Evolutionary conservation across 1,139 yeast species (phyloP), one percentile per base, ranked within the genome.

Genomic region (Yarrowia galli): DNA sequence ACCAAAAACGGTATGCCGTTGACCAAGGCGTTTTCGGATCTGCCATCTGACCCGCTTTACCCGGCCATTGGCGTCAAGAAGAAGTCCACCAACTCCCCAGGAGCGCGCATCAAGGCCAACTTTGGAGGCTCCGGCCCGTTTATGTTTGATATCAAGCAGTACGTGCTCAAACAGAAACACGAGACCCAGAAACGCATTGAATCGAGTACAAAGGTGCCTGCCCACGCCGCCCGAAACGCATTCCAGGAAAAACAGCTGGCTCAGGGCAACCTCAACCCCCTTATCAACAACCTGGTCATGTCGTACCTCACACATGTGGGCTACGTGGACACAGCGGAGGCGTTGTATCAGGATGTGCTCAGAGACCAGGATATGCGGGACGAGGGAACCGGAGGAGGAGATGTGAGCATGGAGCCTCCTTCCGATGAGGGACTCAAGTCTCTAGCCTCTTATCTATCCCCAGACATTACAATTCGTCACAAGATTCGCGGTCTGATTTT

Each of bases 241-340:
- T 68, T 54, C 18, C 69, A 66, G 25, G 69, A 67, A 48, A 56
- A 69, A 38, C 51, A 36, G 40, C 45, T 53, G 65, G 36, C 58
- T 25, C 51, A 63, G 65, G 67, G 68, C 16, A 54, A 49, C 63
- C 28, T 67, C 51, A 61, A 61, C 20, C 66, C 66, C 6, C 75
- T 85, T 51, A 77, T 88, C 65, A 87, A 88, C 73, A 78, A 82
- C 25, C 79, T 91, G 71, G 87, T 92, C 4, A 82, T 85, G 68
- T 87, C 88, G 7, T 92, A 91, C 76, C 84, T 92, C 68, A 83
- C 86, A 45, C 89, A 90, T 72, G 87, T 88, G 72, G 97, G 97
- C 0, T 88, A 85, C 74, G 81, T 85, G 67, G 88, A 88, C 61
- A 86, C 92, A 0, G 86, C 89, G 12, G 83, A 83, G 68, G 87